phyloP scores from a whole-genome alignment of 495 filamentous ascomycete species.

The Neurospora sp. region DNA sequence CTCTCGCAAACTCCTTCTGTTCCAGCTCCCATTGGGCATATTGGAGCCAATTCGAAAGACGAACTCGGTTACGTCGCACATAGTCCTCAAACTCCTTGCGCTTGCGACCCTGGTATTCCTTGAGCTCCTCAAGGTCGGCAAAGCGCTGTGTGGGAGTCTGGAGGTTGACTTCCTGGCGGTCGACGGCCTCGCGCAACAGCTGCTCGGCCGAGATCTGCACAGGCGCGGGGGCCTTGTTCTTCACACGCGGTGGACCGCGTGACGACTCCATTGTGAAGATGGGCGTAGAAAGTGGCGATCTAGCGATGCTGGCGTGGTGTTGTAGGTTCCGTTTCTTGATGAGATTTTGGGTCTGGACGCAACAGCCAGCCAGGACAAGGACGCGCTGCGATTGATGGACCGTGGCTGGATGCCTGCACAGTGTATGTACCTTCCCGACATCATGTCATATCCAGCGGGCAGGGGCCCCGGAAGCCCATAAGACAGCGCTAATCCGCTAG shows the following conservation, averaged over 20 bases:
- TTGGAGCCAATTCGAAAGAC: constrained; percentile 98
- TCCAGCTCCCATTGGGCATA: constrained; percentile 97
- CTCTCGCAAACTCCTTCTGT: constrained; percentile 94
- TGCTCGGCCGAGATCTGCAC: constrained; percentile 94
- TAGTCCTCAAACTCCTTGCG: constrained; percentile 97
- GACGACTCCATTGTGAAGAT: constrained; percentile 70
- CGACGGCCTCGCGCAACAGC: constrained; percentile 93
- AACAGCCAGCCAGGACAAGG: background rate
- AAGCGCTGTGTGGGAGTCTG: constrained; percentile 92
- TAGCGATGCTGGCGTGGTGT: background rate
- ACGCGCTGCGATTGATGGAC: background rate
- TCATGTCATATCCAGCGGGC: background rate
- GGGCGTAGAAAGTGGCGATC: background rate
- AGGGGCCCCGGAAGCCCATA: background rate
- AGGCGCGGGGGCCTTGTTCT: constrained; percentile 87
- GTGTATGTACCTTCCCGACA: background rate
- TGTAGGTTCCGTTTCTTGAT: background rate
- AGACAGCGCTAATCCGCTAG: background rate
- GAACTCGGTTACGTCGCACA: constrained; percentile 87
- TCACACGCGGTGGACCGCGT: constrained; percentile 90
- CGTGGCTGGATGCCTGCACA: background rate
- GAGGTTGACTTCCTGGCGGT: constrained; percentile 82
- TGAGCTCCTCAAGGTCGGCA: constrained; percentile 92
- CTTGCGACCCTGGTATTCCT: constrained; percentile 94
- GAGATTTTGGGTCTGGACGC: background rate